A percentile compares a stretch with the other conserved stretches of the same genome.
These are phyloP conservation scores for Coemansia sp. DNA, from an alignment of 192 early-diverging fungal genomes.

Conservation along the genomic window DNA sequence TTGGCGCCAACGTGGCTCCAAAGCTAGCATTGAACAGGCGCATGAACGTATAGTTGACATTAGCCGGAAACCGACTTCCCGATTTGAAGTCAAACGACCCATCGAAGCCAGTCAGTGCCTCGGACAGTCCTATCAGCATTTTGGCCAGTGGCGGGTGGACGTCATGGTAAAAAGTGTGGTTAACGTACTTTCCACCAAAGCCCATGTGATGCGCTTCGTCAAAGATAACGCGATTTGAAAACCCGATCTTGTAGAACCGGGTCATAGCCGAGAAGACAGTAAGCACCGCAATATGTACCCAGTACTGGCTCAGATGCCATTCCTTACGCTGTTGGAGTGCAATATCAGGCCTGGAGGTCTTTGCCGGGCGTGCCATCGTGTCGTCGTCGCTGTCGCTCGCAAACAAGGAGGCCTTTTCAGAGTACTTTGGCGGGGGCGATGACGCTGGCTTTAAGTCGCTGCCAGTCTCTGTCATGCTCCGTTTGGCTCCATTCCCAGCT, in stretches of 20 bases:
- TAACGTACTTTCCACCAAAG: conserved; percentile 94
- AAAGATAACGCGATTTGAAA: conserved; percentile 62
- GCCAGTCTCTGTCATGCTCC: background rate
- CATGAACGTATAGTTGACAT: conserved; percentile 87
- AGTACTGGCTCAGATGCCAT: background rate
- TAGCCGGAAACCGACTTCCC: conserved; percentile 70
- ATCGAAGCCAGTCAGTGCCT: conserved; percentile 80
- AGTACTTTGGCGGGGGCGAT: background rate
- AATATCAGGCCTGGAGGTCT: background rate
- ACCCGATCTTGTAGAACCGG: conserved; percentile 40
- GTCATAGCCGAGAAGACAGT: conserved; percentile 32
- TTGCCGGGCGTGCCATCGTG: background rate
- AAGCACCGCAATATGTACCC: conserved; percentile 17
- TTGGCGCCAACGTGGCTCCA: conserved; percentile 83
- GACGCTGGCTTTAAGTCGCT: background rate
- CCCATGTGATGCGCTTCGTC: conserved; percentile 73
- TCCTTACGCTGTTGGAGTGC: background rate
- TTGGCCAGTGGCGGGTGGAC: conserved; percentile 98
- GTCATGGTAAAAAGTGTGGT: conserved; percentile 94
- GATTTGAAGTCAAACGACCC: conserved; percentile 86
- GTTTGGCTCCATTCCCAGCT: background rate
- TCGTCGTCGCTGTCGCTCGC: conserved; percentile 17
- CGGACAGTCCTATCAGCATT: conserved; percentile 89
- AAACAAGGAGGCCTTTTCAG: conserved; percentile 21
- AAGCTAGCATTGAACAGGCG: conserved; percentile 85